These are phyloP conservation scores for Solanum hybrid DNA, from an alignment of 305 asterid species.

Conservation along the genomic window DNA sequence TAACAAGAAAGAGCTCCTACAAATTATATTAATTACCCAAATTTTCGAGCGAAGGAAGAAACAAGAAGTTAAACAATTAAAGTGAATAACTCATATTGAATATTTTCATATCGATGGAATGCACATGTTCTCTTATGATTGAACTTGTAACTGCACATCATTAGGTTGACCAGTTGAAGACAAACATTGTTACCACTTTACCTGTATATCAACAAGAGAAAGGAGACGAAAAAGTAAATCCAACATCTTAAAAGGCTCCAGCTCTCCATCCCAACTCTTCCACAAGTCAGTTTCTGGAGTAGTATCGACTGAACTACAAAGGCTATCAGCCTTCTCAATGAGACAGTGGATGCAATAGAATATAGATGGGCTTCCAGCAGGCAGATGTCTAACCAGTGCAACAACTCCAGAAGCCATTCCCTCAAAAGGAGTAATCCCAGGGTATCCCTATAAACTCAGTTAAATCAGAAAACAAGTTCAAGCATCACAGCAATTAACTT, in stretches of 20 bases:
- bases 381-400: slow-evolving; percentile 82
- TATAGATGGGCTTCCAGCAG: slow-evolving; percentile 85
- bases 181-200: slow-evolving; percentile 6
- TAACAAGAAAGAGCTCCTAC: not conserved
- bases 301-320: slow-evolving; percentile 28
- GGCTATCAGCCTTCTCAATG: slow-evolving; percentile 48
- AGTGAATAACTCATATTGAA: not conserved
- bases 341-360: slow-evolving; percentile 61
- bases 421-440: slow-evolving; percentile 73
- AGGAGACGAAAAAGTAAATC: slow-evolving; percentile 75
- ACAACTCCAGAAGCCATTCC: slow-evolving; percentile 91
- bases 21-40: not conserved
- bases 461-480: slow-evolving; percentile 4
- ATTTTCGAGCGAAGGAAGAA: not conserved
- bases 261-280: slow-evolving; percentile 61
- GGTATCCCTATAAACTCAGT: slow-evolving; percentile 51
- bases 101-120: not conserved
- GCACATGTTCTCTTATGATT: not conserved
- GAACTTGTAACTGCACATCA: not conserved
- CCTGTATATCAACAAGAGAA: slow-evolving; percentile 79
- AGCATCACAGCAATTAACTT: not conserved
- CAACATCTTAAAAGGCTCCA: slow-evolving; percentile 55
- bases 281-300: slow-evolving; percentile 33
- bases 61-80: not conserved
- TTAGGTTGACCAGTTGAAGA: not conserved